Evolutionary conservation across 2,329 filamentous ascomycete genomes (phyloP).

Genomic region (Laburnicola sp.): DNA sequence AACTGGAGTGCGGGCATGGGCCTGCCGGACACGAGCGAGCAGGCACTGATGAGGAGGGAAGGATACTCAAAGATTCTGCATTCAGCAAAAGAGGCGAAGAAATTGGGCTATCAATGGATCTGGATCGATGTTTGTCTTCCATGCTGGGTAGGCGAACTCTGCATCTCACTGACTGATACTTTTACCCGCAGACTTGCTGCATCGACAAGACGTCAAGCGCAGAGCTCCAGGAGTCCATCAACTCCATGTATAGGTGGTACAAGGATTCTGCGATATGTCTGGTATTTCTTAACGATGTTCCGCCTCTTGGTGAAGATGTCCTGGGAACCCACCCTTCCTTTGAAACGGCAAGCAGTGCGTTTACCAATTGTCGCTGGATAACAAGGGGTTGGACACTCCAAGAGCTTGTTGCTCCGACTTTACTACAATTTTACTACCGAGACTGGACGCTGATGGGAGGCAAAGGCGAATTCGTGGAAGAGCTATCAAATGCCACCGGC

Average conservation of each 20-base stretch:
- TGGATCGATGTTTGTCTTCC: constrained; percentile 25
- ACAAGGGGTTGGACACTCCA: constrained; percentile 37
- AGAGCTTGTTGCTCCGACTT: constrained; percentile 30
- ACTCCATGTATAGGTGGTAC: constrained; percentile 35
- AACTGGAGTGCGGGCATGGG: constrained; percentile 11
- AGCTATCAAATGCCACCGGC: constrained; percentile 28
- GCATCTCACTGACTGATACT: neutral
- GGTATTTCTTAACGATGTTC: constrained; percentile 24
- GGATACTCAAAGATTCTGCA: constrained; percentile 26
- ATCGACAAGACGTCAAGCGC: constrained; percentile 30
- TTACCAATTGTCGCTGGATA: constrained; percentile 27
- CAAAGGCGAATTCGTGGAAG: constrained; percentile 28
- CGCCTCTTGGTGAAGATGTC: neutral
- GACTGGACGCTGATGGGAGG: constrained; percentile 33
- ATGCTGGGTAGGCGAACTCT: neutral
- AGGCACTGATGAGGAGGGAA: constrained; percentile 18
- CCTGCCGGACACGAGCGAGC: constrained; percentile 14
- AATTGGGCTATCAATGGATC: constrained; percentile 19
- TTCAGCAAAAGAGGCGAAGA: constrained; percentile 17
- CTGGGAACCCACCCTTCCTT: constrained; percentile 15
- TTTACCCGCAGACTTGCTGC: constrained; percentile 18
- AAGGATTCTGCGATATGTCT: constrained; percentile 24
- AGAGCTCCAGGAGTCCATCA: constrained; percentile 30
- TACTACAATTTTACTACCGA: constrained; percentile 30
- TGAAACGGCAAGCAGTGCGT: constrained; percentile 19